phyloP scores from a whole-genome alignment of 169 alveolate genomes.

The Cryptosporidium sp. region DNA sequence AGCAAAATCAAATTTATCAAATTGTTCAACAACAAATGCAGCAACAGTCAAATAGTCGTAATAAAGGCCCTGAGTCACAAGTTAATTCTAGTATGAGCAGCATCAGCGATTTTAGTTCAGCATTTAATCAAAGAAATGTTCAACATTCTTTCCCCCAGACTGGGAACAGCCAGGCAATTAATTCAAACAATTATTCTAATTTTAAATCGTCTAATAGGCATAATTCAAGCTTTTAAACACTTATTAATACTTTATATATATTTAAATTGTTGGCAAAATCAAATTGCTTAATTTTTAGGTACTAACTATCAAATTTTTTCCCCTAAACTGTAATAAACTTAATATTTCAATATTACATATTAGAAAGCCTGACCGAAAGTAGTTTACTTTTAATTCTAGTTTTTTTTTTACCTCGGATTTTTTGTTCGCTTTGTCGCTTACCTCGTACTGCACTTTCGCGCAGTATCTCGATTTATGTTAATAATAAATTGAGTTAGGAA shows the following conservation, averaged over 20 bases:
- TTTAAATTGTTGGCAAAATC: not conserved
- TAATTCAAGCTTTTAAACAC: conserved; percentile 5
- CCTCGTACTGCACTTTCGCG: conserved; percentile 31
- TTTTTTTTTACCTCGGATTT: conserved; percentile 4
- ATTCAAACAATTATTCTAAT: conserved; percentile 5
- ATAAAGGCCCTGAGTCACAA: not conserved
- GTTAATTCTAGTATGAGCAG: not conserved
- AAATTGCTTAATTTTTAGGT: not conserved
- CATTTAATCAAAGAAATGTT: conserved; percentile 15
- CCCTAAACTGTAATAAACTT: not conserved
- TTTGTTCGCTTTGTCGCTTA: conserved; percentile 8
- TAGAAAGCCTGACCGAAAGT: not conserved
- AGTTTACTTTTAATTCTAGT: not conserved
- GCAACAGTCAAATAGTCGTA: conserved; percentile 24
- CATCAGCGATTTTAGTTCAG: not conserved
- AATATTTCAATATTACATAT: conserved; percentile 4
- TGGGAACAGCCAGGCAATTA: conserved; percentile 9
- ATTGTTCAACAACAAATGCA: conserved; percentile 74
- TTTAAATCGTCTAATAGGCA: conserved; percentile 10
- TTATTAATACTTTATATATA: conserved; percentile 9
- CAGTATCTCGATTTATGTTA: conserved; percentile 18
- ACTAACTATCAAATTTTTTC: not conserved
- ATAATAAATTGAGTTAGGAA: conserved; percentile 6
- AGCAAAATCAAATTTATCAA: conserved; percentile 68
- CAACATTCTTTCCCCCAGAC: conserved; percentile 5